Percentiles rank a stretch among this genome's conserved stretches.
Conservation (phyloP, 345 rosid species). For the Pelargonium nanum region DNA sequence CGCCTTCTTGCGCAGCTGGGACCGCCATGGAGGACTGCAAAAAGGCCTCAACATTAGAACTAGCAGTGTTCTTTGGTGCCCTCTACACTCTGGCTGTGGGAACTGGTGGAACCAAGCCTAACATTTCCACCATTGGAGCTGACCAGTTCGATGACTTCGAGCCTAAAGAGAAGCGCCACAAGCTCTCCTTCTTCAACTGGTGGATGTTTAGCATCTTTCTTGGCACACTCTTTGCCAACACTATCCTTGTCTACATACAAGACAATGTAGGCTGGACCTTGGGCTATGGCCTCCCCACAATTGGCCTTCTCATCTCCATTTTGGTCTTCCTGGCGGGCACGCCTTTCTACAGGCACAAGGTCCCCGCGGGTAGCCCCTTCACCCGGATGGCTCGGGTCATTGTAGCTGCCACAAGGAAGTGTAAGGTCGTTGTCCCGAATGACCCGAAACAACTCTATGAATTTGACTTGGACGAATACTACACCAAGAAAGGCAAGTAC, state of each 20-base stretch:
- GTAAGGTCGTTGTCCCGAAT: slow-evolving; percentile 31
- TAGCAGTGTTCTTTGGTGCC: slow-evolving; percentile 59
- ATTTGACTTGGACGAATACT: slow-evolving; percentile 37
- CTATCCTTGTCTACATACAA: slow-evolving; percentile 70
- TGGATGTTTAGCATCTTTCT: slow-evolving; percentile 92
- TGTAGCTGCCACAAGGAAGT: slow-evolving; percentile 55
- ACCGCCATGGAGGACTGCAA: slow-evolving; percentile 31
- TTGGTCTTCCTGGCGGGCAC: slow-evolving; percentile 57
- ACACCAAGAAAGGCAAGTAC: slow-evolving; percentile 35
- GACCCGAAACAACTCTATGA: slow-evolving; percentile 44
- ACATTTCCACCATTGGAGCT: slow-evolving; percentile 84
- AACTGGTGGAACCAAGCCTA: slow-evolving; percentile 88
- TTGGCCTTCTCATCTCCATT: slow-evolving; percentile 53
- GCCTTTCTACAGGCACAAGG: slow-evolving; percentile 56
- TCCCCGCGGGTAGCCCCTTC: slow-evolving; percentile 69
- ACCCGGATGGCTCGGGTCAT: slow-evolving; percentile 65
- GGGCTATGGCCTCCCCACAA: slow-evolving; percentile 71
- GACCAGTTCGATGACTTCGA: slow-evolving; percentile 87
- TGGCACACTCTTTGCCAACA: slow-evolving; percentile 81
- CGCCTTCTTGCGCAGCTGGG: slow-evolving; percentile 38
- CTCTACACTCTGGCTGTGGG: slow-evolving; percentile 68
- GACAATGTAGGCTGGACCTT: slow-evolving; percentile 82
- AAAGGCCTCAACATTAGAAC: slow-evolving; percentile 44
- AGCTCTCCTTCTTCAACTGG: slow-evolving; percentile 96
- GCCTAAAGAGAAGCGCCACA: slow-evolving; percentile 58